Evolutionary conservation across 192 early-diverging fungal genomes (phyloP), one percentile per base, ranked within the genome.

Genomic region (Glomus cerebriforme): DNA sequence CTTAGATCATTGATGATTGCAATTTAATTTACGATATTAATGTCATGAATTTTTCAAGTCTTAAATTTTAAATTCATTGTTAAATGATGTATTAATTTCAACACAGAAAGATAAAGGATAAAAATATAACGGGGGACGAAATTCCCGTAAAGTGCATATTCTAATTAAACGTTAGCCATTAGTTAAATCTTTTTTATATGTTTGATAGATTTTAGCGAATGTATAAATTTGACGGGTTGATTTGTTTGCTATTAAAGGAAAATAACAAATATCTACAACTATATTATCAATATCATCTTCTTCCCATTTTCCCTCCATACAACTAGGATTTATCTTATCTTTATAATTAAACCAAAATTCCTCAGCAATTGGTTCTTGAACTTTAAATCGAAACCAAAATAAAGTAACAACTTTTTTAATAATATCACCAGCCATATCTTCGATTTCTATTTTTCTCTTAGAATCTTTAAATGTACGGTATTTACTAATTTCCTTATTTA

Each of bases 231-330:
- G 27, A 13, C 64, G 64, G 3, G 35, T 66, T 34, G 12, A 66
- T 7, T 29, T 4, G 26, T 66, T 31, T 71, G 22, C 37, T 43
- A 71, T 71, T 71, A 62, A 19, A 26, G 74, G 74, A 15, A 77
- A 77, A 17, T 62, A 77, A 65, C 75, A 49, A 70, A 70, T 27
- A 24, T 70, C 68, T 5, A 70, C 68, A 26, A 15, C n/a, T 2
- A 43, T 3, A 10, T 70, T 3, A 27, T 70, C 26, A 3, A 45
- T 70, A 12, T 70, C 68, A 12, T 70, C 39, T 4, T 26, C 8
- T 7, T 39, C 39, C n/a, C 68, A 39, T 12, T 1, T n/a, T 10
- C 22, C 68, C 27, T 70, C 32, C 68, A 73, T 73, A 58, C 15
- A 73, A 22, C 32, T 35, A 9, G 17, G 8, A 9, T 59, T 10